Percentiles rank a stretch among this genome's conserved stretches.
phyloP scores from a whole-genome alignment of 1,139 yeast genomes.

The Yamadazyma oceani region DNA sequence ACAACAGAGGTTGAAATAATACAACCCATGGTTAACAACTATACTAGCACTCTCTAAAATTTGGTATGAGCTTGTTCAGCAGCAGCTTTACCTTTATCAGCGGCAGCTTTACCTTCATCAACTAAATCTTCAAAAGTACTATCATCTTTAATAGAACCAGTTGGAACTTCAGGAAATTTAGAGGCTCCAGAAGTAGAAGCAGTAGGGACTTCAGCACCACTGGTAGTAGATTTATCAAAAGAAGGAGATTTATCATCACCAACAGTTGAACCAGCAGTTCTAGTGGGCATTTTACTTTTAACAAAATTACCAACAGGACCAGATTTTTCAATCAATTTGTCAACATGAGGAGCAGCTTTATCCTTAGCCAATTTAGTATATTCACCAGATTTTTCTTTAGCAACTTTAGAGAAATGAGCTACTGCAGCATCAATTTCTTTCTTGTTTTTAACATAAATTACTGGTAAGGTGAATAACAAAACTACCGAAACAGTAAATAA shows the following conservation, averaged over 20 bases:
- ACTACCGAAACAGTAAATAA: slow-evolving; percentile 59
- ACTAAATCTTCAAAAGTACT: slow-evolving; percentile 27
- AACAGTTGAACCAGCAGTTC: slow-evolving; percentile 74
- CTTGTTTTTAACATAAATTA: slow-evolving; percentile 71
- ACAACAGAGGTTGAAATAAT: no score
- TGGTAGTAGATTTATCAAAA: slow-evolving; percentile 24
- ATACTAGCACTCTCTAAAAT: no score
- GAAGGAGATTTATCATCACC: slow-evolving; percentile 38
- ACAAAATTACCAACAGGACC: slow-evolving; percentile 66
- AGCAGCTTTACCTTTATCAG: slow-evolving; percentile 13
- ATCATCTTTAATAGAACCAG: slow-evolving; percentile 32
- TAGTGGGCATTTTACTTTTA: slow-evolving; percentile 59
- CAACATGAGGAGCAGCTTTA: slow-evolving; percentile 51
- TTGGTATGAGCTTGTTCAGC: no score
- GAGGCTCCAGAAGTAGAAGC: slow-evolving; percentile 31
- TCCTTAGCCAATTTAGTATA: slow-evolving; percentile 50
- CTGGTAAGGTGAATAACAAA: slow-evolving; percentile 73
- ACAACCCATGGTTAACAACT: no score
- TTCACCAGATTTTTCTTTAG: slow-evolving; percentile 57
- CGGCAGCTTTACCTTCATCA: slow-evolving; percentile 21
- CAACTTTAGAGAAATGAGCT: slow-evolving; percentile 54
- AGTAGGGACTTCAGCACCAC: slow-evolving; percentile 31
- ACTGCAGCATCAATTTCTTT: slow-evolving; percentile 77
- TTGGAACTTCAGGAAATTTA: slow-evolving; percentile 50
- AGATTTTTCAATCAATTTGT: slow-evolving; percentile 50